A percentile compares a stretch with the other conserved stretches of the same genome.
phyloP scores from a whole-genome alignment of 495 filamentous ascomycete species.

The Alectoria sarmentosa region DNA sequence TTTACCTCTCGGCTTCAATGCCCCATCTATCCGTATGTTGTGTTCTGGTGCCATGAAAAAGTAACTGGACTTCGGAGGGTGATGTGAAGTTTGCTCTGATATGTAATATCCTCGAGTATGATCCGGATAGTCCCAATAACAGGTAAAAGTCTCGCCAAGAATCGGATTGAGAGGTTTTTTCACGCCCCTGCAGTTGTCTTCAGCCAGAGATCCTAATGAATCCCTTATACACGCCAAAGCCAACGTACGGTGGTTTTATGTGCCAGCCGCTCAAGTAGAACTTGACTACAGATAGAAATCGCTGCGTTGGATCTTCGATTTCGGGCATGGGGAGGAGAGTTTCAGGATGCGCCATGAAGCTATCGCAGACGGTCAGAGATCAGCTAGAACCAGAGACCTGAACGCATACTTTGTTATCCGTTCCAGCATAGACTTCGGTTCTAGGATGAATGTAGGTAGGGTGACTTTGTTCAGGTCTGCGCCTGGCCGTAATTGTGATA shows the following conservation, averaged over 20 bases:
- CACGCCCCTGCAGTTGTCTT: conserved; percentile 61
- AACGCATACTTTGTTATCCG: conserved; percentile 85
- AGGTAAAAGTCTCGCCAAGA: conserved; percentile 89
- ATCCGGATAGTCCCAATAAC: conserved; percentile 92
- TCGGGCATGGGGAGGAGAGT: conserved; percentile 80
- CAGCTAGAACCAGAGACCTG: background rate
- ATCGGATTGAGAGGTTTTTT: conserved; percentile 99
- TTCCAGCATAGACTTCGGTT: conserved; percentile 96
- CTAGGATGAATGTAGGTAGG: conserved; percentile 94
- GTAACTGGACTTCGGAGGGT: conserved; percentile 97
- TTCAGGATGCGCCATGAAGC: conserved; percentile 99
- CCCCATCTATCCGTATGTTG: conserved; percentile 90
- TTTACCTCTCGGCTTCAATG: conserved; percentile 90
- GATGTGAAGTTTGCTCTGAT: conserved; percentile 91
- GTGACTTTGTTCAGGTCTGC: conserved; percentile 93
- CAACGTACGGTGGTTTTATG: conserved; percentile 86
- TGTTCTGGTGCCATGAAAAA: conserved; percentile 98
- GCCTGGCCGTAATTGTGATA: conserved; percentile 90
- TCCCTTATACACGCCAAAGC: background rate
- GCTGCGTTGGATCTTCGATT: conserved; percentile 82
- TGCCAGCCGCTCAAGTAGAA: conserved; percentile 99
- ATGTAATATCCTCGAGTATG: conserved; percentile 88
- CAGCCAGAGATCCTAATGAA: conserved; percentile 17
- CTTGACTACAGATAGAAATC: conserved; percentile 92
- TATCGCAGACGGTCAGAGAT: conserved; percentile 30